Base-by-base conservation (phyloP, 2,329 filamentous ascomycete genomes). In the Scedosporium minutisporum region DNA sequence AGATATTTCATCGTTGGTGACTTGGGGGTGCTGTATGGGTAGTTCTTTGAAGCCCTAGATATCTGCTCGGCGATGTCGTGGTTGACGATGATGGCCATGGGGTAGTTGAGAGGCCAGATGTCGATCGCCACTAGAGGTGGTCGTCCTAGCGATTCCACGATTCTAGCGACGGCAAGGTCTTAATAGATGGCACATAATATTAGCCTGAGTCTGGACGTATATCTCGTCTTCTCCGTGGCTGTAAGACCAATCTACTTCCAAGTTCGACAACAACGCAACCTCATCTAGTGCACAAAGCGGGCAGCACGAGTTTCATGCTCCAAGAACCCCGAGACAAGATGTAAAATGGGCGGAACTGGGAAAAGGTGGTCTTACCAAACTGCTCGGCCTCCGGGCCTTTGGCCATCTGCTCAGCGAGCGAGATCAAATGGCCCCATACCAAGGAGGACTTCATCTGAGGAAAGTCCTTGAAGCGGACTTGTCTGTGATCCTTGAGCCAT, bases 41-140 rank as follows among this genome's bases (percentile, higher is more conserved):
- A 73, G 25, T 59, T 44, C 59, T 71, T 70, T 0, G 73, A 70
- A 3, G 70, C 61, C n/a, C 66, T 69, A 0, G 74, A 69, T 18
- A 76, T 63, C 59, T 76, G 74, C 65, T 78, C 76, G 10, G 76
- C 75, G 6, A 76, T 63, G 3, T 72, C 69, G 42, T 75, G 70
- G 63, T 64, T 71, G 14, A 64, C 62, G 7, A 78, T 60, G 21
- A 76, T 23, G 9, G 71, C 64, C 65, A 77, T 68, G 10, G 74
- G 70, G 9, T 64, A 68, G 16, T 61, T 65, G n/a, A 72, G 51
- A 2, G 76, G 75, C 12, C 75, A 69, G 4, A 74, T 63, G 53
- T 77, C 75, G 12, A 75, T 21, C 0, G 75, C 59, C 61, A 75
- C 66, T 21, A 75, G 38, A 1, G 73, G 68, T 4, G 75, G 75